Evolutionary conservation across 371 early-diverging fungal species (phyloP), one percentile per base, ranked within the genome.

Genomic region (Dichotomocladium elegans): DNA sequence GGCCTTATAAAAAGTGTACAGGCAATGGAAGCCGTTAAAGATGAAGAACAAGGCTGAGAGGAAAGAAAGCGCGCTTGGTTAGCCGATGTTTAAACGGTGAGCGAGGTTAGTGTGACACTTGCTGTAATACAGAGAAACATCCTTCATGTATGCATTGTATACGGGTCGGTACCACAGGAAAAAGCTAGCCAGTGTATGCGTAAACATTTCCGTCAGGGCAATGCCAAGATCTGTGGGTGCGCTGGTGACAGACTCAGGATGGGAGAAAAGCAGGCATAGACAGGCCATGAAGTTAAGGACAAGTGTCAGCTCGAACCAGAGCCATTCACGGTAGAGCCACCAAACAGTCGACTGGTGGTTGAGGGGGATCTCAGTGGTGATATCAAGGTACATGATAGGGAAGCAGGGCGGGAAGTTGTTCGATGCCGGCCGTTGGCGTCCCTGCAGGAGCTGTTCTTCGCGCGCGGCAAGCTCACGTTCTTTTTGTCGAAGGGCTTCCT

Each of bases 121-220:
- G 83, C 88, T 90, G 68, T 86, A 92, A 74, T 89, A 92, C 56
- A 94, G 72, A 15, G 91, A 88, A 60, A 81, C 83, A 56, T 92
- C 91, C 65, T 90, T 91, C 87, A 88, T 87, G 64, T 86, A 94
- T 34, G 91, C 93, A 59, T 88, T 89, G 72, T 94, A 94, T 31
- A 89, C 79, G 17, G 94, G 94, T 14, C 93, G 79, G 65, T 94
- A 94, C 94, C 94, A 92, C 47, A 90, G 57, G 64, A 89, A 88
- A 70, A 94, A 91, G 42, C 90, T 90, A 3, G 85, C 82, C 4
- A 82, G 67, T 4, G 83, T 80, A 60, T 91, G 88, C 4, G 89
- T 86, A 60, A 90, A 85, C 73, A 88, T 76, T 58, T 90, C 88
- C 9, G 87, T 83, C 14, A 92, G 72, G 52, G 87, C 80, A 3